A percentile compares a stretch with the other conserved stretches of the same genome.
These are phyloP conservation scores for Ensete ventricosum DNA, from an alignment of 176 grass and related monocot species.

Conservation along the genomic window DNA sequence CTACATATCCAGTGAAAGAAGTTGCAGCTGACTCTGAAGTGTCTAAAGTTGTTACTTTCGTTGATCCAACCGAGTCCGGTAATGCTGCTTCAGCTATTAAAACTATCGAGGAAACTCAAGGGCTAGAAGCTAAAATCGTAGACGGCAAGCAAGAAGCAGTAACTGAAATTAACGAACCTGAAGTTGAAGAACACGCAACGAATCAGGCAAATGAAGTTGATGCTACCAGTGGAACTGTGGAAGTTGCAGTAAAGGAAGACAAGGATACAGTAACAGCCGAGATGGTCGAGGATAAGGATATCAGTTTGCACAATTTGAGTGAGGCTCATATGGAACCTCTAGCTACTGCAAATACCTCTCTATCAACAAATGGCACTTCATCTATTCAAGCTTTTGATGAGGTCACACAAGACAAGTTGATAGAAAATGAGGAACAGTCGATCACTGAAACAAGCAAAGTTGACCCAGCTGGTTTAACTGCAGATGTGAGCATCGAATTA, in stretches of 20 bases:
- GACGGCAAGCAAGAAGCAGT: background rate
- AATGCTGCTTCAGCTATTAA: background rate
- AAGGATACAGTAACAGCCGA: background rate
- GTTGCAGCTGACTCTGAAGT: background rate
- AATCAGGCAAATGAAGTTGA: constrained; percentile 3
- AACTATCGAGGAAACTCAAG: background rate
- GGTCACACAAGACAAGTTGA: too few relatives aligned
- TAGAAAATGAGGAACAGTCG: too few relatives aligned
- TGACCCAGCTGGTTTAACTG: too few relatives aligned
- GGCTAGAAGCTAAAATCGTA: background rate
- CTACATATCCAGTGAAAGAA: background rate
- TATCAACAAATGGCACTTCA: too few relatives aligned
- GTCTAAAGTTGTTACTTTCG: background rate
- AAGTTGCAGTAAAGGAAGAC: background rate
- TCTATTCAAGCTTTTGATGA: too few relatives aligned
- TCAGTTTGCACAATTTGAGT: background rate
- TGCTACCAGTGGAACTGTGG: background rate
- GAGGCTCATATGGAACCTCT: background rate
- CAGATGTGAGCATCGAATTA: too few relatives aligned
- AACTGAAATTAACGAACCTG: background rate
- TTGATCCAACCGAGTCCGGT: too few relatives aligned
- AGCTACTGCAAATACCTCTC: too few relatives aligned
- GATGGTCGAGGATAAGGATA: background rate
- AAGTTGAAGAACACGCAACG: background rate
- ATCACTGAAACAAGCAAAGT: too few relatives aligned